Base-by-base conservation (phyloP, 768 basidiomycete species). In the Phylloporus scabripes region DNA sequence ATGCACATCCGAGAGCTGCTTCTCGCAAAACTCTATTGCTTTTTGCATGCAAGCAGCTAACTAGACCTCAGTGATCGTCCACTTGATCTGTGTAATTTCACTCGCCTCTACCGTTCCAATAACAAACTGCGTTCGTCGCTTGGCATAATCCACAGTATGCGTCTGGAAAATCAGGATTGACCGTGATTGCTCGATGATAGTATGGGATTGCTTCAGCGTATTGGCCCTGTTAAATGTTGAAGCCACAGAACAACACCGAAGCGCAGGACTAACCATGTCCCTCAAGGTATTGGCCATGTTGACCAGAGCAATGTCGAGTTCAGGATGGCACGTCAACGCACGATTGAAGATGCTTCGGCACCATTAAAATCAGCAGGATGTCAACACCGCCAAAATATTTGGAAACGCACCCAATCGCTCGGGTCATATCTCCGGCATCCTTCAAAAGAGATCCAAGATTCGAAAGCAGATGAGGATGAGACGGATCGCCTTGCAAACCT, bases 201-300 rank as follows among this genome's bases (percentile, higher is more conserved):
- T 72, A 78, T 11, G 63, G 63, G 36, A 78, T 68, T 15, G 74
- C 71, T 33, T 78, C 74, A 45, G 70, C 60, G 24, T 69, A 64
- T 38, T 66, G 70, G 17, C 71, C 72, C 74, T 75, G 47, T 32
- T 7, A 11, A 20, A 48, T 5, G 20, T 44, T 23, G 37, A 32
- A 31, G 12, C 14, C 20, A 10, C 10, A 9, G 36, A 37, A 29
- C 21, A 7, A 42, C 26, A 15, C 8, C 10, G 15, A 37, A 34
- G 9, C 5, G 29, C 4, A 17, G 20, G 28, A 46, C 70, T 37
- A 31, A 78, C 76, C 48, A 60, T 61, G 53, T 78, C 77, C 55
- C 76, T 77, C 55, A 78, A 58, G 0, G 74, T 74, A 58, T 76
- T 78, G 15, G 71, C 77, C 60, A 78, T 66, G 47, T 78, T 78